Base-by-base conservation (phyloP, 2,329 filamentous ascomycete species). In the Curvularia sp. region DNA sequence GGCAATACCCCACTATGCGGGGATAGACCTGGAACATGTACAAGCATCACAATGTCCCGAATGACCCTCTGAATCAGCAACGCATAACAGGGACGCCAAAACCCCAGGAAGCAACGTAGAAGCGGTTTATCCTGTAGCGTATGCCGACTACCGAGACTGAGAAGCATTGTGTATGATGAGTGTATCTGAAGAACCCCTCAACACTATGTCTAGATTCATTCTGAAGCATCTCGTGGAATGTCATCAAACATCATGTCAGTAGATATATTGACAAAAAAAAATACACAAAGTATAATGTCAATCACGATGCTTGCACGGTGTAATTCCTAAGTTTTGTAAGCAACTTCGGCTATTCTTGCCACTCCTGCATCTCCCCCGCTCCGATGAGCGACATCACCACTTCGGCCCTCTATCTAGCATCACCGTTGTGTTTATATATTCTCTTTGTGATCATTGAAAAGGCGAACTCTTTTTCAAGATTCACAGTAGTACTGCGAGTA, bases 271-370 rank as follows among this genome's bases (percentile, higher is more conserved):
- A n/a, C 8, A 43, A 23, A 3, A n/a, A n/a, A 43, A 23, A 3
- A 43, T 15, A 10, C 23, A 7, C n/a, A 27, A 18, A 0, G 21
- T 18, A 8, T n/a, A 9, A 27, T 3, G 4, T n/a, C 13, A n/a
- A 27, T 43, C 13, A 18, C 13, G 6, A n/a, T 27, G n/a, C 8
- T 3, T 3, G 15, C 41, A 3, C 15, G 30, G 13, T 36, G 8
- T n/a, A 19, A n/a, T 18, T 18, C 34, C 15, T 15, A 18, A 6
- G 21, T 23, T 34, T 47, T 43, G 49, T 57, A 42, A 53, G 49
- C 54, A 39, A 39, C 13, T 41, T 49, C 56, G 56, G 56, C 53
- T 59, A 55, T 51, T 47, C 56, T 32, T 59, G 7, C 56, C 56
- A 9, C 13, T 2, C 15, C 21, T 41, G 45, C 39, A 27, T 5